Evolutionary conservation across 2,329 filamentous ascomycete genomes (phyloP), one percentile per base, ranked within the genome.

Genomic region (Polytolypa hystricis): DNA sequence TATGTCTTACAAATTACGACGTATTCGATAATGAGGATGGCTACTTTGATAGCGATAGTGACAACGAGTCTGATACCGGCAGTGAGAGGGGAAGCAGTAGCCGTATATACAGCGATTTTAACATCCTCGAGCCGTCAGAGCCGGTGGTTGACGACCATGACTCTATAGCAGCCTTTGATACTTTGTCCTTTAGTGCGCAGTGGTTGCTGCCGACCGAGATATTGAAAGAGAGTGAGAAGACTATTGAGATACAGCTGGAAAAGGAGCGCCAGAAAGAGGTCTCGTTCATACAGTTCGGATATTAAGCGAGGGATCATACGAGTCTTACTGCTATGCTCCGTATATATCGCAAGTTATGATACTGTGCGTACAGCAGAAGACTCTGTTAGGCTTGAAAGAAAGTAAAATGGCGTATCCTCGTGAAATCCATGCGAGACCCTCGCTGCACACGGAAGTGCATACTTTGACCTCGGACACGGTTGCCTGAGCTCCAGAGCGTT

Each of bases 1-100:
- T 64, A 7, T 55, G 58, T 3, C 46, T 62, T 2, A 61, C 55
- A n/a, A 64, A 63, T 40, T 65, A 65, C 44, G 62, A 64, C 38
- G 57, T 57, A 7, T 52, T 65, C 17, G 61, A 65, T 33, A 35
- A 50, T 2, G 59, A 64, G 27, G 57, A 58, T 14, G 48, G 53
- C 14, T 39, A 38, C n/a, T 41, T 41, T 25, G 39, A 41, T 28
- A 33, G 30, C n/a, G 30, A 43, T 14, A 33, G 32, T 30, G 42
- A 47, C 14, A 33, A 35, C 4, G 42, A 40, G 43, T 28, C 38
- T 6, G 26, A 23, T n/a, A 25, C 37, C 7, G 23, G 20, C n/a
- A 27, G 33, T 16, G 28, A 35, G 18, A 33, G 38, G n/a, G 35
- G 35, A 7, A 35, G 26, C 14, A 35, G 20, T 17, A 41, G 26